Evolutionary conservation across 2,329 filamentous ascomycete species (phyloP).

Genomic region (Pseudovirgaria hyperparasitica): DNA sequence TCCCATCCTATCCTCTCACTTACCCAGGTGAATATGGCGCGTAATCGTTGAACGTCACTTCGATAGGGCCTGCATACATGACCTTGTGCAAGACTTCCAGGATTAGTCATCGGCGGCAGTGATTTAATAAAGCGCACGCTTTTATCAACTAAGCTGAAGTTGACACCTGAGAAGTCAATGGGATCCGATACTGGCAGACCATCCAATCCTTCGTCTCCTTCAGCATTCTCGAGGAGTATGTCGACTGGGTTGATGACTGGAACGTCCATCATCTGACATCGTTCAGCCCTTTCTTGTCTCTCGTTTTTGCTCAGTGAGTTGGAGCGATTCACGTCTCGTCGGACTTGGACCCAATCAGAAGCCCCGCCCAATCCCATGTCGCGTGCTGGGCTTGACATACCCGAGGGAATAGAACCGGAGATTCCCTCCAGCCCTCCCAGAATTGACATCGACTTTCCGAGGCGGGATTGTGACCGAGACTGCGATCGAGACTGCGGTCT

Average conservation of each 20-base stretch:
- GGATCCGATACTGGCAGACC: conserved; percentile 72
- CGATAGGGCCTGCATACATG: conserved; percentile 91
- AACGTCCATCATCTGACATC: conserved; percentile 90
- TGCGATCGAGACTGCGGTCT: conserved; percentile 25
- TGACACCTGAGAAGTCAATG: conserved; percentile 67
- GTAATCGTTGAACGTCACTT: conserved; percentile 81
- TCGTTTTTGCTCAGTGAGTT: conserved; percentile 89
- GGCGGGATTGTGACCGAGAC: conserved; percentile 27
- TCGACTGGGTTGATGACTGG: conserved; percentile 82
- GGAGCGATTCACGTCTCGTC: conserved; percentile 87
- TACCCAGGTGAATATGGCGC: conserved; percentile 96
- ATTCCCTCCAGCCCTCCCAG: conserved; percentile 40
- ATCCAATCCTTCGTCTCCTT: conserved; percentile 83
- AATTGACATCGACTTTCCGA: conserved; percentile 24
- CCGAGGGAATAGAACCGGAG: conserved; percentile 31
- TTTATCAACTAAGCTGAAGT: conserved; percentile 84
- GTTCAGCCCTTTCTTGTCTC: conserved; percentile 67
- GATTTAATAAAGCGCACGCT: conserved; percentile 82
- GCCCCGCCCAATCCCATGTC: conserved; percentile 56
- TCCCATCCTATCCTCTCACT: conserved; percentile 94
- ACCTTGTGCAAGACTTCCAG: conserved; percentile 70
- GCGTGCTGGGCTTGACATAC: conserved; percentile 34
- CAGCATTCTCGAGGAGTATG: conserved; percentile 68
- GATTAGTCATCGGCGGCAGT: conserved; percentile 69
- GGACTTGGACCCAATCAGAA: conserved; percentile 93